phyloP scores from a whole-genome alignment of 1,284 basidiomycete species.

The Puccinia hordei region DNA sequence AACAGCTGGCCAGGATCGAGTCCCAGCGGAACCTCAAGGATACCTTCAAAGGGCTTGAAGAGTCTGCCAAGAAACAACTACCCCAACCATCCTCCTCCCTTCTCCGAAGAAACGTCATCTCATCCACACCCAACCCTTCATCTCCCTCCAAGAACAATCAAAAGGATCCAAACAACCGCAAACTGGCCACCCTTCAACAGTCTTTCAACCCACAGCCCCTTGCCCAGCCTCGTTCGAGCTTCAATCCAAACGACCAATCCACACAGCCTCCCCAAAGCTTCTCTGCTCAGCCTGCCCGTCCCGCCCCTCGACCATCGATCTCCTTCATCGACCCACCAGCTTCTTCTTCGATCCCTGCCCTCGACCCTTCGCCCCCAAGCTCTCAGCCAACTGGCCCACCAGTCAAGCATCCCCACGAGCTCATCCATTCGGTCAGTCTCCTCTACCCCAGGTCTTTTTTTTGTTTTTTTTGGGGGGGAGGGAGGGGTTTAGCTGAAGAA shows the following conservation, averaged over 20 bases:
- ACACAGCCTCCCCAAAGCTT: background rate
- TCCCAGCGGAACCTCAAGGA: constrained; percentile 8
- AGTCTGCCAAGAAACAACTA: background rate
- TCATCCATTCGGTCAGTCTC: background rate
- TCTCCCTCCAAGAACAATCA: background rate
- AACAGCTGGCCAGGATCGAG: constrained; percentile 4
- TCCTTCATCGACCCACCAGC: background rate
- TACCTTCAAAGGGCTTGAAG: constrained; percentile 27
- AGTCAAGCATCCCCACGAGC: background rate
- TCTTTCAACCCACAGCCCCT: background rate
- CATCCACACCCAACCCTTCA: background rate
- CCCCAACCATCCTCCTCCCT: background rate
- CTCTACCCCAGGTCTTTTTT: background rate
- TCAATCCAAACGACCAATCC: constrained; percentile 8
- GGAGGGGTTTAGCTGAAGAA: background rate
- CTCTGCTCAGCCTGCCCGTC: background rate
- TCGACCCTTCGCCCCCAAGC: background rate
- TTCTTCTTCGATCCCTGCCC: background rate
- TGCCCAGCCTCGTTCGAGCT: background rate
- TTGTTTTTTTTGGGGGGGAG: too few species aligned
- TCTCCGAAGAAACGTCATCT: background rate
- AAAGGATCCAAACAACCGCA: background rate
- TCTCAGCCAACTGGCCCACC: background rate
- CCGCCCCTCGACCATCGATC: background rate
- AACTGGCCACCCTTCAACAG: background rate